These are phyloP conservation scores for Thamnidium elegans DNA, from an alignment of 192 early-diverging fungal species.

Conservation along the genomic window DNA sequence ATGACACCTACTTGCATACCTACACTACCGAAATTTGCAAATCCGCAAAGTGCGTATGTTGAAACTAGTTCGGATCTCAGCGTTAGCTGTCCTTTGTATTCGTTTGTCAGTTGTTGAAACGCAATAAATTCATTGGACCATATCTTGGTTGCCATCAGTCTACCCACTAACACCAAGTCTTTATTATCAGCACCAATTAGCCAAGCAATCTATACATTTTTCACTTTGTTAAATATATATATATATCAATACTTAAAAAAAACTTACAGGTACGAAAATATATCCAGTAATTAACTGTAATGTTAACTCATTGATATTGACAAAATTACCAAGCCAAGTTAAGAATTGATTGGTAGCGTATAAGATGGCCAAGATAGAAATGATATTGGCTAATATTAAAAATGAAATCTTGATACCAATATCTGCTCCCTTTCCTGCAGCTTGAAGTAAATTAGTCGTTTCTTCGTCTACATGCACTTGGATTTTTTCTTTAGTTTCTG, in stretches of 20 bases:
- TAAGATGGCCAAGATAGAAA: conserved; percentile 74
- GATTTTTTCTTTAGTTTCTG: conserved; percentile 67
- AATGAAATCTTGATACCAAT: conserved; percentile 72
- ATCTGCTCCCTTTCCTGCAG: conserved; percentile 79
- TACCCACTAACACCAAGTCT: conserved; percentile 54
- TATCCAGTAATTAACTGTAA: conserved; percentile 72
- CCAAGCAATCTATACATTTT: conserved; percentile 54
- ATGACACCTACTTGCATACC: conserved; percentile 78
- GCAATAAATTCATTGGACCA: conserved; percentile 88
- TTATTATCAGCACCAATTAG: conserved; percentile 43
- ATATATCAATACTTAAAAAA: background rate
- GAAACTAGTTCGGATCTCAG: conserved; percentile 48
- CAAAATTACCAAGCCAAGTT: conserved; percentile 68
- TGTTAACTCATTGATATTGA: conserved; percentile 54
- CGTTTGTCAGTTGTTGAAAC: conserved; percentile 45
- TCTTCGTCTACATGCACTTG: conserved; percentile 56
- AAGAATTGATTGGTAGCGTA: conserved; percentile 64
- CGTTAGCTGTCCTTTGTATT: conserved; percentile 39
- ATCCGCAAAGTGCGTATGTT: conserved; percentile 82
- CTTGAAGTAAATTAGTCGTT: conserved; percentile 75
- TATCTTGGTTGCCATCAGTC: conserved; percentile 71
- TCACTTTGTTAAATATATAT: background rate
- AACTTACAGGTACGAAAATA: conserved; percentile 60
- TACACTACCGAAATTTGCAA: conserved; percentile 83
- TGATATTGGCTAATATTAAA: conserved; percentile 73